Conservation (phyloP, 129 eudicot species). For the Oenanthe sinensis region DNA sequence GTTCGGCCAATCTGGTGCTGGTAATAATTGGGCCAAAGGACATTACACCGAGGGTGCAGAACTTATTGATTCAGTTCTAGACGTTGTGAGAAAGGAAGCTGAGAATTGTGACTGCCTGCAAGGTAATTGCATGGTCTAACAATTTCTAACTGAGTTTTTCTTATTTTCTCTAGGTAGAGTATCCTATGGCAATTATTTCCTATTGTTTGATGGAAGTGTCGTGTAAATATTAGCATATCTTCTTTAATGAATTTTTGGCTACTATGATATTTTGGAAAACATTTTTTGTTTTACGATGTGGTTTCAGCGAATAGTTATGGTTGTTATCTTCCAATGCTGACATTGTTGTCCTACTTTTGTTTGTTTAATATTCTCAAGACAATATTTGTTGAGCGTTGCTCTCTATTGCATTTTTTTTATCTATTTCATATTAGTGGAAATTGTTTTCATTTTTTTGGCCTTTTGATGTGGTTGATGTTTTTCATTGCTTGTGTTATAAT, state of each 20-base stretch:
- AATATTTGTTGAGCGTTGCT: background rate
- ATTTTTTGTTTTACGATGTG: background rate
- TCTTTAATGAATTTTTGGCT: background rate
- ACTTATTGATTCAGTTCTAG: conserved; percentile 58
- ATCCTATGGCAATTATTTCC: background rate
- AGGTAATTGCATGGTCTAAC: conserved; percentile 25
- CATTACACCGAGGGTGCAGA: conserved; percentile 63
- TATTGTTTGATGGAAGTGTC: background rate
- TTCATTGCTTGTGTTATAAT: background rate
- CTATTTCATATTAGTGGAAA: background rate
- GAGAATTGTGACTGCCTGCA: conserved; percentile 67
- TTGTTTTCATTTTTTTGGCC: background rate
- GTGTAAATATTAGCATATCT: background rate
- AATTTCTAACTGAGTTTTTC: background rate
- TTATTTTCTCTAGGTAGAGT: background rate
- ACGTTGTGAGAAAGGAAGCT: conserved; percentile 68
- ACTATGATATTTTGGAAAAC: background rate
- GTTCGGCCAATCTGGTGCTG: conserved; percentile 60
- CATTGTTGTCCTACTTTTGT: background rate
- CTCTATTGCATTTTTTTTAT: background rate
- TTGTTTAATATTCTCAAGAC: background rate
- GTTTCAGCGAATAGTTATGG: background rate
- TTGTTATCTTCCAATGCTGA: background rate
- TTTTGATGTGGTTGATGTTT: background rate
- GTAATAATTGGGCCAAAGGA: conserved; percentile 60